Conservation (phyloP, 2,329 filamentous ascomycete genomes). For the Cylindrodendrum hubeiense region DNA sequence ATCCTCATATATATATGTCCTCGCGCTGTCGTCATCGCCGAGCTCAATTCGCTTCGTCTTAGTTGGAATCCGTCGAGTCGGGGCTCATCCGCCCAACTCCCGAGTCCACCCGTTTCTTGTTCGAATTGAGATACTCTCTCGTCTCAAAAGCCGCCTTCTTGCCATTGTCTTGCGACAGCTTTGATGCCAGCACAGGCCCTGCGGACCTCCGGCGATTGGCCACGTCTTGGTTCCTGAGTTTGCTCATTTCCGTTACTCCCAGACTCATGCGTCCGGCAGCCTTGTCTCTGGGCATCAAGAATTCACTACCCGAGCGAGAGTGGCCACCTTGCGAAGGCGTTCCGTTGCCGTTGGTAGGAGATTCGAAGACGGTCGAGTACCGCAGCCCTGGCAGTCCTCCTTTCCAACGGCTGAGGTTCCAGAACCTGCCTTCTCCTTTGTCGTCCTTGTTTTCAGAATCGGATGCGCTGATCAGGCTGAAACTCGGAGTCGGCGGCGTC, state of each 20-base stretch:
- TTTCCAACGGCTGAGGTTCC: constrained; percentile 69
- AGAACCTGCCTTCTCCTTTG: constrained; percentile 62
- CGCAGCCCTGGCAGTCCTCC: constrained; percentile 53
- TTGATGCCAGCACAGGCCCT: constrained; percentile 39
- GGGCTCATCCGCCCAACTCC: constrained; percentile 49
- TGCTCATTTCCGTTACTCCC: constrained; percentile 44
- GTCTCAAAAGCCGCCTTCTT: constrained; percentile 34
- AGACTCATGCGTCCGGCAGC: constrained; percentile 48
- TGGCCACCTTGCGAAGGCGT: constrained; percentile 39
- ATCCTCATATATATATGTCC: neutral
- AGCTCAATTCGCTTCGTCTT: constrained; percentile 17
- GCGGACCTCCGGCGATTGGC: constrained; percentile 47
- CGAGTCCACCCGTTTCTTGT: constrained; percentile 50
- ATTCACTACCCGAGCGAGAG: constrained; percentile 50
- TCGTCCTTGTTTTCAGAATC: constrained; percentile 55
- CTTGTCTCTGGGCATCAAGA: constrained; percentile 50
- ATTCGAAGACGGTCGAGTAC: constrained; percentile 42
- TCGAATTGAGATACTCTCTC: constrained; percentile 32
- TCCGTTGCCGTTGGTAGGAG: constrained; percentile 36
- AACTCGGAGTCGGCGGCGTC: constrained; percentile 67
- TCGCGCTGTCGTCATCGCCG: constrained; percentile 24
- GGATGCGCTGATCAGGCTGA: constrained; percentile 58
- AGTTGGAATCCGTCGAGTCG: constrained; percentile 41
- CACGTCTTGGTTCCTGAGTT: constrained; percentile 42
- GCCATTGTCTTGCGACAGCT: constrained; percentile 37